Percentiles rank a stretch among this genome's conserved stretches.
Evolutionary conservation across 257 asterid genomes (phyloP).

Genomic region (Echites panduratus): DNA sequence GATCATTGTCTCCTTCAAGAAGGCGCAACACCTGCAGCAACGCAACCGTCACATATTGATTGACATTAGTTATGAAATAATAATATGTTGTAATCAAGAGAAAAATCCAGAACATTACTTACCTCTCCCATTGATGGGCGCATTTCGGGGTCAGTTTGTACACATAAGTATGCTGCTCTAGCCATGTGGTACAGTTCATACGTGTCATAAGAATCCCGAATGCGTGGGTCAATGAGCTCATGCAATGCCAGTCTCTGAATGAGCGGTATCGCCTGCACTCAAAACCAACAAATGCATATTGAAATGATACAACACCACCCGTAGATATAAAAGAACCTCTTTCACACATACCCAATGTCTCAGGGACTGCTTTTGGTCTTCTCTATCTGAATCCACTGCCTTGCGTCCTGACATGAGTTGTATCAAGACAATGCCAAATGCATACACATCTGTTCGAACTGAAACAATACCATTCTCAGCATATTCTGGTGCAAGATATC

Average conservation of each 20-base stretch:
- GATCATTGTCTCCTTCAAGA: constrained; percentile 63
- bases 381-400: constrained; percentile 45
- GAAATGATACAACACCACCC: not conserved
- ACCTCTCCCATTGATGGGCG: constrained; percentile 87
- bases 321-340: not conserved
- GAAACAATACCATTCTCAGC: constrained; percentile 69
- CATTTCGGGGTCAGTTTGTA: constrained; percentile 59
- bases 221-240: constrained; percentile 63
- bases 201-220: constrained; percentile 57
- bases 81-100: not conserved
- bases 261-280: constrained; percentile 51
- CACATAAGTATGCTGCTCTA: constrained; percentile 56
- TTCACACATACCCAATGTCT: constrained; percentile 56
- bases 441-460: constrained; percentile 61
- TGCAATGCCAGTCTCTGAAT: constrained; percentile 64
- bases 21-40: constrained; percentile 56
- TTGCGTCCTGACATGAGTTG: constrained; percentile 75
- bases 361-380: constrained; percentile 43
- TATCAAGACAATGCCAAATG: constrained; percentile 67
- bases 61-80: not conserved
- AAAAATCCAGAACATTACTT: constrained; percentile 3
- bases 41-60: too few relatives aligned
- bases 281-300: not conserved
- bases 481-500: constrained; percentile 82
- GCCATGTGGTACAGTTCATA: constrained; percentile 71